phyloP scores from a whole-genome alignment of 768 basidiomycete species.

The Omphalotus guepiniiformis region DNA sequence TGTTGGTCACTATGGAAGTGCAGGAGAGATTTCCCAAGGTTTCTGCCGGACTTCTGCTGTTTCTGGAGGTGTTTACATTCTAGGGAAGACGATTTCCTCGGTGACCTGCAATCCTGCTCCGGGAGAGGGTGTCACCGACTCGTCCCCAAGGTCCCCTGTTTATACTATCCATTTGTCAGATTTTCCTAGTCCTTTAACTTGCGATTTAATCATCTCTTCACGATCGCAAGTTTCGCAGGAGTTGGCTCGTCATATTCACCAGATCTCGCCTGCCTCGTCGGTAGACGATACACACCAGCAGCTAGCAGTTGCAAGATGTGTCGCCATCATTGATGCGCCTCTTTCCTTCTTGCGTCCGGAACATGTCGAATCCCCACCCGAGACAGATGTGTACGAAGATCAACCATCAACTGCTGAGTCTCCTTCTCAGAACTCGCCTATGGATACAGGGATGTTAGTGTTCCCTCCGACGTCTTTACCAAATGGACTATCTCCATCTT shows the following conservation, averaged over 20 bases:
- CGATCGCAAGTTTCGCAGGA: conserved; percentile 26
- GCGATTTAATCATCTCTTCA: conserved; percentile 53
- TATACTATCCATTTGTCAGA: conserved; percentile 54
- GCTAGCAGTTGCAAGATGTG: conserved; percentile 37
- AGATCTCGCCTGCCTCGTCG: conserved; percentile 10
- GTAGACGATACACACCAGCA: conserved; percentile 1
- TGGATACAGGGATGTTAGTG: conserved; percentile 65
- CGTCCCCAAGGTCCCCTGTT: background rate
- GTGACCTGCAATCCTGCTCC: conserved; percentile 5
- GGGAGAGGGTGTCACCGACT: background rate
- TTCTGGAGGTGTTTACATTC: conserved; percentile 66
- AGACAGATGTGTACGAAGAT: conserved; percentile 16
- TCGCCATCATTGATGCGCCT: conserved; percentile 44
- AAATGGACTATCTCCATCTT: conserved; percentile 40
- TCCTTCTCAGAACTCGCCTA: conserved; percentile 12
- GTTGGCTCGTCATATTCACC: conserved; percentile 20
- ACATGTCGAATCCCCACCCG: conserved; percentile 20
- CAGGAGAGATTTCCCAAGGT: conserved; percentile 90
- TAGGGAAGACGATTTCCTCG: conserved; percentile 47
- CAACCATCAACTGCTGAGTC: background rate
- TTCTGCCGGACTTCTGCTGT: conserved; percentile 89
- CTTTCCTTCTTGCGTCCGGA: conserved; percentile 22
- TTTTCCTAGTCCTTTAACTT: conserved; percentile 54
- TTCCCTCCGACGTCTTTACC: conserved; percentile 66
- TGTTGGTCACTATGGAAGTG: conserved; percentile 91